Percentiles rank a stretch among this genome's conserved stretches.
These are phyloP conservation scores for Grosmannia penicillata DNA, from an alignment of 2,329 filamentous ascomycete species.

Conservation along the genomic window DNA sequence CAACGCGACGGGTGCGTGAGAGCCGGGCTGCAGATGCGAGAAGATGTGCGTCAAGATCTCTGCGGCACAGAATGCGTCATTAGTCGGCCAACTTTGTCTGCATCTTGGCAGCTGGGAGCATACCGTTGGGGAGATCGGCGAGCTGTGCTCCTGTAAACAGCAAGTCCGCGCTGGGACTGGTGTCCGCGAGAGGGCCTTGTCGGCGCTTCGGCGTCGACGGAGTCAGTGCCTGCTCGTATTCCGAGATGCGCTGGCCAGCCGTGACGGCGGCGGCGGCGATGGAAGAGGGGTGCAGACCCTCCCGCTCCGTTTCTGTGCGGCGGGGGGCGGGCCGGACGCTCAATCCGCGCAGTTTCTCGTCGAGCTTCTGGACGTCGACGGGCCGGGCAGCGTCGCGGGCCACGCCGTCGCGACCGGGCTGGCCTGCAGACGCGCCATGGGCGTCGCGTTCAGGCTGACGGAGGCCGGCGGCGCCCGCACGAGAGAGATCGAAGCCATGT, in stretches of 20 bases:
- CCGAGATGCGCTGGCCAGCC: slow-evolving; percentile 39
- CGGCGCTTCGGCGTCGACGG: slow-evolving; percentile 25
- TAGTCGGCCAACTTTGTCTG: too few species aligned
- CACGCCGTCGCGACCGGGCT: neutral
- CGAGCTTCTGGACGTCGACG: slow-evolving; percentile 28
- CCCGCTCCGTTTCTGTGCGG: neutral
- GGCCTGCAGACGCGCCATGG: neutral
- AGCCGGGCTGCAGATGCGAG: slow-evolving; percentile 76
- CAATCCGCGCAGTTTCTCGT: slow-evolving; percentile 38
- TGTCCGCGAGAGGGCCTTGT: neutral
- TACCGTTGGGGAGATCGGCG: slow-evolving; percentile 68
- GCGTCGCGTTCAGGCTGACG: slow-evolving; percentile 7
- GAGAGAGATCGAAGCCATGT: slow-evolving; percentile 40
- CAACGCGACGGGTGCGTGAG: slow-evolving; percentile 66
- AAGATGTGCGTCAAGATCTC: slow-evolving; percentile 86
- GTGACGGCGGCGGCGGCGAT: slow-evolving; percentile 15
- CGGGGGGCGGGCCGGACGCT: slow-evolving; percentile 17
- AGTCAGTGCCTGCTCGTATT: slow-evolving; percentile 46
- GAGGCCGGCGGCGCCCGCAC: slow-evolving; percentile 22
- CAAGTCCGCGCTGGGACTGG: slow-evolving; percentile 13
- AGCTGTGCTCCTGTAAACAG: slow-evolving; percentile 21
- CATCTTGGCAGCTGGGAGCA: too few species aligned
- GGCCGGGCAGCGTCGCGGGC: slow-evolving; percentile 8
- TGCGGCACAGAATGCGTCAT: slow-evolving; percentile 30
- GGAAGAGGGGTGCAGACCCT: slow-evolving; percentile 4